Evolutionary conservation across 2,329 filamentous ascomycete species (phyloP).

Genomic region (Saccharata proteae): DNA sequence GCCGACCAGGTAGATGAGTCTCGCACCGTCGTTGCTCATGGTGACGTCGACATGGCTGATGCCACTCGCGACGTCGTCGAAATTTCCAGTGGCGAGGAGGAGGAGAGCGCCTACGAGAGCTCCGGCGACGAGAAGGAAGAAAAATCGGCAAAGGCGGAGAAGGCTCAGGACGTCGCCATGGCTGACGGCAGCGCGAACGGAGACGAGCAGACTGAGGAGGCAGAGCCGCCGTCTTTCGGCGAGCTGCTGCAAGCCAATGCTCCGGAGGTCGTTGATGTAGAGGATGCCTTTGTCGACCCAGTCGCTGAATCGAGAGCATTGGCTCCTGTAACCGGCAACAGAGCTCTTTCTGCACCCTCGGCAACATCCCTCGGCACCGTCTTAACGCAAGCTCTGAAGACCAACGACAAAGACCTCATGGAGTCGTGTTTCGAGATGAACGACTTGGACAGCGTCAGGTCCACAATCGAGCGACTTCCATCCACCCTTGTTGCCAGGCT

Average conservation of each 20-base stretch:
- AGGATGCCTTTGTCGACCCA: slow-evolving; percentile 38
- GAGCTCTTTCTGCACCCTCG: slow-evolving; percentile 48
- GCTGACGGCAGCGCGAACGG: slow-evolving; percentile 19
- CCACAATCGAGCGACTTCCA: slow-evolving; percentile 83
- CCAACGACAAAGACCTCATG: slow-evolving; percentile 78
- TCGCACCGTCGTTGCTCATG: slow-evolving; percentile 39
- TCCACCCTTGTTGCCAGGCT: slow-evolving; percentile 69
- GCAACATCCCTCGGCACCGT: slow-evolving; percentile 80
- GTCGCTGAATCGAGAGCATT: slow-evolving; percentile 34
- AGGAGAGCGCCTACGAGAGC: slow-evolving; percentile 12
- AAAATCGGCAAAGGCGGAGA: slow-evolving; percentile 10
- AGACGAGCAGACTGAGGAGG: slow-evolving; percentile 23
- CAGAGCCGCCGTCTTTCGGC: slow-evolving; percentile 60
- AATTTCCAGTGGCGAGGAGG: slow-evolving; percentile 35
- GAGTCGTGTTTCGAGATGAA: slow-evolving; percentile 82
- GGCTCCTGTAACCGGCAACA: slow-evolving; percentile 30
- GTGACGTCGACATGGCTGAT: slow-evolving; percentile 27
- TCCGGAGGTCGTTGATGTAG: slow-evolving; percentile 64
- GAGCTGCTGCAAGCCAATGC: slow-evolving; percentile 64
- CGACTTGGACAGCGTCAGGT: slow-evolving; percentile 64
- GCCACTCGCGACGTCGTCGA: slow-evolving; percentile 26
- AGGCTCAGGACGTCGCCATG: slow-evolving; percentile 4
- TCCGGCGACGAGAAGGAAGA: slow-evolving; percentile 10
- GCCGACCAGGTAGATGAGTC: slow-evolving; percentile 46
- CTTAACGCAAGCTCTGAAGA: slow-evolving; percentile 84